Evolutionary conservation across 2,329 filamentous ascomycete species (phyloP).

Genomic region (Pyricularia pennisetigena): DNA sequence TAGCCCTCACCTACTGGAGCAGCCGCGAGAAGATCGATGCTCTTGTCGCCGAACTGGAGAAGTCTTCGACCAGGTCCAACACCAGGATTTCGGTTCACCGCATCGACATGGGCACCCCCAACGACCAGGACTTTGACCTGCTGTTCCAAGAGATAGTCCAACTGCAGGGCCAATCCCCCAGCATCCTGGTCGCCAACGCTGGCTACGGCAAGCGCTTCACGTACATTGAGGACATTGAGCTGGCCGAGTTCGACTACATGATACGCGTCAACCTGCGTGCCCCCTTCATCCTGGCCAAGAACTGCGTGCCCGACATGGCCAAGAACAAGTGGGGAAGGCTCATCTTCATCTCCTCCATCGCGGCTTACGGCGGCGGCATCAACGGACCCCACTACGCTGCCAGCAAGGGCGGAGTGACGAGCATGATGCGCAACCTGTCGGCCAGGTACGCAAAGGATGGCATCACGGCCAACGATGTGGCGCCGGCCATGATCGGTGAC

Average conservation of each 20-base stretch:
- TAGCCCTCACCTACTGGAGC: constrained; percentile 21
- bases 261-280: constrained; percentile 52
- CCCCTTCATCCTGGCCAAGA: constrained; percentile 51
- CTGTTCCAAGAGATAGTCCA: constrained; percentile 42
- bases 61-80: constrained; percentile 9
- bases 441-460: constrained; percentile 47
- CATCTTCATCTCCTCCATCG: constrained; percentile 45
- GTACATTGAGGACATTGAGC: constrained; percentile 44
- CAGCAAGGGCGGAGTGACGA: constrained; percentile 51
- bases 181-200: constrained; percentile 58
- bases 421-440: constrained; percentile 56
- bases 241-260: constrained; percentile 56
- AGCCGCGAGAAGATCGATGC: constrained; percentile 18
- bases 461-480: constrained; percentile 59
- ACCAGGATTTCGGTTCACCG: constrained; percentile 40
- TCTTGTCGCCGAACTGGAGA: constrained; percentile 16
- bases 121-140: constrained; percentile 30
- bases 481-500: constrained; percentile 57
- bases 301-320: constrained; percentile 51
- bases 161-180: constrained; percentile 36
- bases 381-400: constrained; percentile 54
- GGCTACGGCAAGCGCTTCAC: constrained; percentile 54
- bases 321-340: constrained; percentile 46
- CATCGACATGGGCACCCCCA: constrained; percentile 42
- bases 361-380: constrained; percentile 51